Conservation (phyloP, 2,329 filamentous ascomycete species). For the Dactylonectria estremocensis region DNA sequence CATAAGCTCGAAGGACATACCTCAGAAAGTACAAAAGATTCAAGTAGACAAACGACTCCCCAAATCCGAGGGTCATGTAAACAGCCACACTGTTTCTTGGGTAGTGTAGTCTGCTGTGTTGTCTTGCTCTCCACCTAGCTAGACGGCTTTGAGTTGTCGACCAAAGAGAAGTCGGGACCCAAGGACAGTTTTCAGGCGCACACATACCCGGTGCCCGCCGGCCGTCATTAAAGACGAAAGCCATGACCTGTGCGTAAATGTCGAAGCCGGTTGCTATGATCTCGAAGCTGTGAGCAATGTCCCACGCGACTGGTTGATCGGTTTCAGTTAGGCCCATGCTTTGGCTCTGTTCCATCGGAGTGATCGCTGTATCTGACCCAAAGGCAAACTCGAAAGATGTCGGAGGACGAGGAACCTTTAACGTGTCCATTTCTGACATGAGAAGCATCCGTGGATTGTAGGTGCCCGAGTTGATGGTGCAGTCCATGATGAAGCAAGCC, state of each 20-base stretch:
- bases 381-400: constrained; percentile 58
- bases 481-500: constrained; percentile 63
- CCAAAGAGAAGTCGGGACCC: constrained; percentile 56
- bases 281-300: constrained; percentile 45
- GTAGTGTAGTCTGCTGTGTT: constrained; percentile 55
- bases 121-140: constrained; percentile 54
- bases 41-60: constrained; percentile 59
- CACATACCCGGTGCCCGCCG: constrained; percentile 58
- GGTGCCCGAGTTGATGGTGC: constrained; percentile 60
- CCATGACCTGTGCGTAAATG: constrained; percentile 59
- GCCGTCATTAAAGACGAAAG: constrained; percentile 60
- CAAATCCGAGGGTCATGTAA: constrained; percentile 57
- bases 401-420: constrained; percentile 51
- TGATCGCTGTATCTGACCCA: constrained; percentile 43
- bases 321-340: background rate
- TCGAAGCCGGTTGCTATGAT: constrained; percentile 61
- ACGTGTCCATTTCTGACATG: constrained; percentile 53
- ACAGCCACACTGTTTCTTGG: constrained; percentile 55
- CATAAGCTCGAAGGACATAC: constrained; percentile 39
- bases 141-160: constrained; percentile 48
- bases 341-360: background rate
- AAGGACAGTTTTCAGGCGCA: constrained; percentile 56
- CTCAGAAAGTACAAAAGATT: constrained; percentile 62
- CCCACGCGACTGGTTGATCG: constrained; percentile 13
- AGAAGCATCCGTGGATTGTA: constrained; percentile 57